Evolutionary conservation across 257 asterid genomes (phyloP).

Genomic region (Mentha longifolia): DNA sequence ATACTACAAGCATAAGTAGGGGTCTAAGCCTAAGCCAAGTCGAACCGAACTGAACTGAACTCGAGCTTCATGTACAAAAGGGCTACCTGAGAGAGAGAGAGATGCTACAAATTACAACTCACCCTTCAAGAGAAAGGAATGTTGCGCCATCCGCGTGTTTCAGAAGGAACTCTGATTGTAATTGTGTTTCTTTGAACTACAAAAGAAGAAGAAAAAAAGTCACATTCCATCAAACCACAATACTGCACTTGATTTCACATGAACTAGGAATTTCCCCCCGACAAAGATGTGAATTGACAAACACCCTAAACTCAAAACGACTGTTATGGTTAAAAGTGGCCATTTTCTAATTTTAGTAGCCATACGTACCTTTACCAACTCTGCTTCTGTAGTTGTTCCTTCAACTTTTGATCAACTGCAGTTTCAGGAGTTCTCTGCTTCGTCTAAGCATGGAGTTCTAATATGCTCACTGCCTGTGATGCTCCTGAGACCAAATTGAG

Average conservation of each 20-base stretch:
- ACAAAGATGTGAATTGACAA: background rate
- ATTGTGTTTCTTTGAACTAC: background rate
- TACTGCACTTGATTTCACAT: background rate
- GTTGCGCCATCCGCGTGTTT: too few species aligned
- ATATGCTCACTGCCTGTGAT: conserved; percentile 32
- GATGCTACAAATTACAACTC: too few species aligned
- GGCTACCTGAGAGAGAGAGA: too few species aligned
- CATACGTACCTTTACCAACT: conserved; percentile 41
- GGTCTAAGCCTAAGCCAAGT: too few species aligned
- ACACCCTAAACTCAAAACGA: background rate
- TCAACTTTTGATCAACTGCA: conserved; percentile 15
- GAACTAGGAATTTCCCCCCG: background rate
- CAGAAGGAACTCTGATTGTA: background rate
- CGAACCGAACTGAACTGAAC: too few species aligned
- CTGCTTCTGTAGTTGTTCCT: too few species aligned
- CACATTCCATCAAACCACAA: background rate
- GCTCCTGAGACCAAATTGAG: conserved; percentile 35
- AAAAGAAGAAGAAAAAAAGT: background rate
- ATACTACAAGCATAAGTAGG: background rate
- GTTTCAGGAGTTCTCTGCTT: conserved; percentile 35
- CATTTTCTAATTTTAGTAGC: conserved; percentile 36
- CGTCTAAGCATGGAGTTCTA: conserved; percentile 40
- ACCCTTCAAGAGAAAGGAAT: too few species aligned
- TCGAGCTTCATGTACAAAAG: too few species aligned
- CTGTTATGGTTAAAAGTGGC: conserved; percentile 35